A percentile compares a stretch with the other conserved stretches of the same genome.
phyloP scores from a whole-genome alignment of 2,329 filamentous ascomycete genomes.

The Diaporthe sp. region DNA sequence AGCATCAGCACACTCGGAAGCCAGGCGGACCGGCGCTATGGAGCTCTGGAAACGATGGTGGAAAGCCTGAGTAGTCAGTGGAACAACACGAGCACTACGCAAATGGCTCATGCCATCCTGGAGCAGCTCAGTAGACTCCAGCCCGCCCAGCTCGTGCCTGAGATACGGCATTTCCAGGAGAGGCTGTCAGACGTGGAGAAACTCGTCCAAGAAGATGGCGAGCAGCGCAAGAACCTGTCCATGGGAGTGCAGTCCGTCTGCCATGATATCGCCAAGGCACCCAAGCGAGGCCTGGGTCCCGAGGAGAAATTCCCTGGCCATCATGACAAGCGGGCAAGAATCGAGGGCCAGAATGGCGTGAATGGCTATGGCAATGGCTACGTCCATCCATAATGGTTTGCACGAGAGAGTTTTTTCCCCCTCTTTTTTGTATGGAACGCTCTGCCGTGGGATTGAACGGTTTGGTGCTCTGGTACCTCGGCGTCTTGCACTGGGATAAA shows the following conservation, averaged over 20 bases:
- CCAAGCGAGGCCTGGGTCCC: background rate
- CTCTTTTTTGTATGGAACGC: background rate
- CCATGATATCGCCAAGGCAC: background rate
- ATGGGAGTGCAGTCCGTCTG: background rate
- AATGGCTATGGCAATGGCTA: constrained; percentile 30
- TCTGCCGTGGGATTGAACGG: background rate
- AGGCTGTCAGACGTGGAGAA: constrained; percentile 33
- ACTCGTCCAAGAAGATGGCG: background rate
- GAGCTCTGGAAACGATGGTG: constrained; percentile 35
- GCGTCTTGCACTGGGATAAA: background rate
- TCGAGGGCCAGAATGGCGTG: constrained; percentile 26
- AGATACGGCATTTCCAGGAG: constrained; percentile 36
- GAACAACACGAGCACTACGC: constrained; percentile 35
- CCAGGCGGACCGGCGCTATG: background rate
- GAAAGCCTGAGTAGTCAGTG: constrained; percentile 36
- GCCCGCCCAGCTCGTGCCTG: constrained; percentile 1
- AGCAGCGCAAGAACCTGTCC: background rate
- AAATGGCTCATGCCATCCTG: constrained; percentile 36
- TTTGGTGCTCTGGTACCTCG: constrained; percentile 5
- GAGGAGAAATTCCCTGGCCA: constrained; percentile 12
- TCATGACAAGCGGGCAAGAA: constrained; percentile 28
- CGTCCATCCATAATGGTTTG: constrained; percentile 2
- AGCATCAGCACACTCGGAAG: background rate
- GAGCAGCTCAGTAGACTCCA: constrained; percentile 36
- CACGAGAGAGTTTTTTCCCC: background rate